These are phyloP conservation scores for Cladochytrium replicatum DNA, from an alignment of 192 early-diverging fungal species.

Conservation along the genomic window DNA sequence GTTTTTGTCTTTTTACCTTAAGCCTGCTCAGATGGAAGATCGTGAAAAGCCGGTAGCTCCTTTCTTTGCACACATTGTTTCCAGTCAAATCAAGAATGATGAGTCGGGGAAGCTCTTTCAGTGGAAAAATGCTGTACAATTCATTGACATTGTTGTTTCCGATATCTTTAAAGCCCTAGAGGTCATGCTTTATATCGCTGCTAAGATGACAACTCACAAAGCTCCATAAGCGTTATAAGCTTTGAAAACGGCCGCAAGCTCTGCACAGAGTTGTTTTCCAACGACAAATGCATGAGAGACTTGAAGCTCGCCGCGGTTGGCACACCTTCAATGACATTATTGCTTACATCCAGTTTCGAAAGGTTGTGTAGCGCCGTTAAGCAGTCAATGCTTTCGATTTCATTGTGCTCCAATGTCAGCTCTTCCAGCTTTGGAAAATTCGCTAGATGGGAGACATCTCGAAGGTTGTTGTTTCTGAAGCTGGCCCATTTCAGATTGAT, in stretches of 20 bases:
- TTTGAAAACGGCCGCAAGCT: conserved; percentile 37
- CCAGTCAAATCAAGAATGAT: conserved; percentile 57
- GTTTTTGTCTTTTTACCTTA: conserved; percentile 27
- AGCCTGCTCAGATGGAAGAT: conserved; percentile 46
- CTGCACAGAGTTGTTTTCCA: conserved; percentile 43
- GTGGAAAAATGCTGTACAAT: conserved; percentile 42
- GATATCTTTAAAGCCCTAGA: conserved; percentile 28
- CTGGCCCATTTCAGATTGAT: conserved; percentile 42
- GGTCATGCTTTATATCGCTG: conserved; percentile 5
- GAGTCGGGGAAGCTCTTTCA: conserved; percentile 45
- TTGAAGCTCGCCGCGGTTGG: conserved; percentile 29
- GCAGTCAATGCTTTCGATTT: conserved; percentile 38
- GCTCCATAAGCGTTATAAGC: conserved; percentile 41
- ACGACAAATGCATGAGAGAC: conserved; percentile 35
- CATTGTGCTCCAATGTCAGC: conserved; percentile 44
- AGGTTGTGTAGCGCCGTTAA: conserved; percentile 26
- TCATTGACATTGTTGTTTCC: conserved; percentile 45
- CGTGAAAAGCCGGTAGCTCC: conserved; percentile 44
- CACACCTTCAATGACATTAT: conserved; percentile 36
- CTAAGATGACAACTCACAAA: conserved; percentile 29
- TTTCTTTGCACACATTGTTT: conserved; percentile 37
- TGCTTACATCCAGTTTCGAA: conserved; percentile 42
- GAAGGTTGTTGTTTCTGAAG: conserved; percentile 43
- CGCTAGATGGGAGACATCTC: conserved; percentile 31
- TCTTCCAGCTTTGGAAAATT: conserved; percentile 36